Evolutionary conservation across 2,329 filamentous ascomycete species (phyloP).

Genomic region (Monascus ruber): DNA sequence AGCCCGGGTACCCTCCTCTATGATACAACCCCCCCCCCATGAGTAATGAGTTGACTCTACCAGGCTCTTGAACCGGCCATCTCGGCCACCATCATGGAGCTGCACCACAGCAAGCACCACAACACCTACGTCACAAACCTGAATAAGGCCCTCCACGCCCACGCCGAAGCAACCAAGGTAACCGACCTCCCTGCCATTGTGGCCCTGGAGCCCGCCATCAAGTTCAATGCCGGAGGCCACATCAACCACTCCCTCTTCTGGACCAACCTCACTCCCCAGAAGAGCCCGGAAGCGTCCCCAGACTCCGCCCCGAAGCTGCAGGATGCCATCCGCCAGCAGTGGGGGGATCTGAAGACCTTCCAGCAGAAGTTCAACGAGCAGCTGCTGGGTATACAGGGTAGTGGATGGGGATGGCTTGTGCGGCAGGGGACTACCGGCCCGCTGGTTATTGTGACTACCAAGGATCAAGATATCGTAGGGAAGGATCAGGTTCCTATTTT

Average conservation of each 20-base stretch:
- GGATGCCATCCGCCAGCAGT: slow-evolving; percentile 52
- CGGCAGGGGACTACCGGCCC: slow-evolving; percentile 49
- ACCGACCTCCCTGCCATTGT: slow-evolving; percentile 55
- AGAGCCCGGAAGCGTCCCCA: slow-evolving; percentile 45
- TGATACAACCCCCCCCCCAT: not conserved
- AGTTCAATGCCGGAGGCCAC: slow-evolving; percentile 85
- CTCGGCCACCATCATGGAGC: slow-evolving; percentile 85
- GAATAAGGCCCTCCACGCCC: slow-evolving; percentile 63
- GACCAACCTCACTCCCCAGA: slow-evolving; percentile 62
- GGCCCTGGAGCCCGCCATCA: slow-evolving; percentile 58
- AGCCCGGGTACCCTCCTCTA: slow-evolving; percentile 17
- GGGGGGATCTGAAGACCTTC: slow-evolving; percentile 58
- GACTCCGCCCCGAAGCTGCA: slow-evolving; percentile 47
- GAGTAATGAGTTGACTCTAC: slow-evolving; percentile 42
- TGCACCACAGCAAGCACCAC: slow-evolving; percentile 89
- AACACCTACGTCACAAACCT: slow-evolving; percentile 83
- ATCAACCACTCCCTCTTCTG: slow-evolving; percentile 92
- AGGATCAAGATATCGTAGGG: slow-evolving; percentile 74
- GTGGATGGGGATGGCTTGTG: slow-evolving; percentile 81
- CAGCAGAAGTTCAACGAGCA: slow-evolving; percentile 53
- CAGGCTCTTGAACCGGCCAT: slow-evolving; percentile 68
- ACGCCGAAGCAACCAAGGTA: slow-evolving; percentile 44
- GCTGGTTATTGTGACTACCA: slow-evolving; percentile 66
- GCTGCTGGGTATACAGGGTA: slow-evolving; percentile 65
- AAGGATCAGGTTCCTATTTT: slow-evolving; percentile 66